A percentile compares a stretch with the other conserved stretches of the same genome.
Evolutionary conservation across 306 rosid species (phyloP).

Genomic region (Lathyrus tuberosus): DNA sequence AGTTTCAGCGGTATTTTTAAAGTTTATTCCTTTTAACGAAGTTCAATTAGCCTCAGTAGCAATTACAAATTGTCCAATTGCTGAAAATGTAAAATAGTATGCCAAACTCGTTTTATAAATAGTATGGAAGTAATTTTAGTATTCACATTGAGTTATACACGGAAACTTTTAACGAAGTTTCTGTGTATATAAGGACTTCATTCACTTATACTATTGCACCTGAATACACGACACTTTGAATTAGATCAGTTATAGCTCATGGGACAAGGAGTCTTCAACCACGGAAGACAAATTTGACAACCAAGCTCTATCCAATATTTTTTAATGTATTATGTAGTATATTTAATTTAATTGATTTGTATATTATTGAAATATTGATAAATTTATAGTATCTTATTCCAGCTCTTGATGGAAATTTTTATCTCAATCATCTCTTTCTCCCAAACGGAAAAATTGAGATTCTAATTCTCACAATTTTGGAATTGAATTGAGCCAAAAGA

Average conservation of each 20-base stretch:
- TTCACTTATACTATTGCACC: not conserved
- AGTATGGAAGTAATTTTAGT: not conserved
- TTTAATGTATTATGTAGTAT: not conserved
- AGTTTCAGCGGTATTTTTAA: conserved; percentile 22
- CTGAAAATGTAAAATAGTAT: conserved; percentile 24
- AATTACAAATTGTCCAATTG: conserved; percentile 28
- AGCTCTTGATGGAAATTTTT: not conserved
- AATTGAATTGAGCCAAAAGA: not conserved
- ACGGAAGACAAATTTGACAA: not conserved
- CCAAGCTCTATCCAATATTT: conserved; percentile 1
- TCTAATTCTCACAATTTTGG: not conserved
- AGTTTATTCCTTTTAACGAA: conserved; percentile 19
- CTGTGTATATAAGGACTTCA: conserved; percentile 6
- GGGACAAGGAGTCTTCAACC: conserved; percentile 10
- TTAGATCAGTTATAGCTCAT: conserved; percentile 1
- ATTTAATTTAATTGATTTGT: not conserved
- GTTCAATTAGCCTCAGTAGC: conserved; percentile 26
- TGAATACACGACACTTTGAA: not conserved
- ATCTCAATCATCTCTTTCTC: not conserved
- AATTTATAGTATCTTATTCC: not conserved
- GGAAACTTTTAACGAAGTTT: conserved; percentile 10
- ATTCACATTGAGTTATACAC: not conserved
- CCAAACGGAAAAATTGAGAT: conserved; percentile 4
- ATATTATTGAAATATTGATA: not conserved
- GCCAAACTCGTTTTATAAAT: conserved; percentile 4